Conservation (phyloP, 768 basidiomycete species). For the Pleurotus salmoneostramineus region DNA sequence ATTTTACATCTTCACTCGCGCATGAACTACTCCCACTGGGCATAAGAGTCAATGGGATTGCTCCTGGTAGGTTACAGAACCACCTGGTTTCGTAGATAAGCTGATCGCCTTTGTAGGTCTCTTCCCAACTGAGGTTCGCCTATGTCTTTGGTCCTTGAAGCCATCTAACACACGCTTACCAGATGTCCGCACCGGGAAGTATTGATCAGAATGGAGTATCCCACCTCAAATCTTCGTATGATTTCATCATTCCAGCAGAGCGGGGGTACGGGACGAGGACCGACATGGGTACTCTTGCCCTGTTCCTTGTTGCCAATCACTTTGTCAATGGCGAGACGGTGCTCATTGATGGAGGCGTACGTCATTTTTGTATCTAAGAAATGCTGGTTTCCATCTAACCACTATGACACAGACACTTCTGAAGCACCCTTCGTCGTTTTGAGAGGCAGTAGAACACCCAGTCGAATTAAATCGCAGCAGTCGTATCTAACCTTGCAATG, state of each 20-base stretch:
- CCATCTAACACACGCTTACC: not conserved
- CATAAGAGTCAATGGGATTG: conserved; percentile 44
- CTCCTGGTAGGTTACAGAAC: conserved; percentile 25
- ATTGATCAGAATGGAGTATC: not conserved
- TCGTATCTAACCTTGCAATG: no score
- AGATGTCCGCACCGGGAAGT: not conserved
- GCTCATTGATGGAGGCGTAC: conserved; percentile 39
- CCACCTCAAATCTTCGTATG: not conserved
- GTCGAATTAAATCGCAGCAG: no score
- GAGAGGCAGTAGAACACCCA: not conserved
- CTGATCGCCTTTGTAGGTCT: conserved; percentile 15
- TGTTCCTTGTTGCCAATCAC: conserved; percentile 38
- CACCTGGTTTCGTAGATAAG: not conserved
- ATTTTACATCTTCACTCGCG: conserved; percentile 41
- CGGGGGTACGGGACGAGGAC: conserved; percentile 26
- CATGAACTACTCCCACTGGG: conserved; percentile 45
- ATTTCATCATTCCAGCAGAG: conserved; percentile 29
- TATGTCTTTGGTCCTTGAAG: not conserved
- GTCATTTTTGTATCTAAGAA: conserved; percentile 9
- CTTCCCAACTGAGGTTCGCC: conserved; percentile 23
- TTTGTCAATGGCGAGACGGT: conserved; percentile 43
- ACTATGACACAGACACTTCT: conserved; percentile 23
- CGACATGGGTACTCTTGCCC: conserved; percentile 36
- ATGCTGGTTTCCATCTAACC: not conserved
- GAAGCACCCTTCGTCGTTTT: conserved; percentile 33